Percentiles rank a stretch among this genome's conserved stretches.
Conservation (phyloP, 495 filamentous ascomycete species). For the Lentithecium fluviatile region DNA sequence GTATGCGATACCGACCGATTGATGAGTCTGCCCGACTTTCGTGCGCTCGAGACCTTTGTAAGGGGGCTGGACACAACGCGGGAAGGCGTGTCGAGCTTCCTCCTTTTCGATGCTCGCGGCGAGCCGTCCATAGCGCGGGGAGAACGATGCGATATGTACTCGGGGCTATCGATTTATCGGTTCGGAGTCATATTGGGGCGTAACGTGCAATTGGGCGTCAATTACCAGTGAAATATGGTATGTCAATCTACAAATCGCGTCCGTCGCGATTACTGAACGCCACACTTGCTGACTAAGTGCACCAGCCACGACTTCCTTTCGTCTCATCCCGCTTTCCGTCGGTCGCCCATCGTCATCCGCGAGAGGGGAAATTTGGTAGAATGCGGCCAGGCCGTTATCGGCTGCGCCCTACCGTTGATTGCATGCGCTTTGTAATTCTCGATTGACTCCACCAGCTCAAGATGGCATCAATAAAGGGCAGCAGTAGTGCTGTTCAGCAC, state of each 20-base stretch:
- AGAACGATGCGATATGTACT: background rate
- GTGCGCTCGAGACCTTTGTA: constrained; percentile 6
- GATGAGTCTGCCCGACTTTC: constrained; percentile 9
- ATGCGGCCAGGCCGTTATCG: constrained; percentile 7
- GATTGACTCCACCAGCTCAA: background rate
- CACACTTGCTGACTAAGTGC: constrained; percentile 3
- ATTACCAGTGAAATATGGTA: background rate
- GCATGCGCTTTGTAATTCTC: background rate
- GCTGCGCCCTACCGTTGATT: constrained; percentile 16
- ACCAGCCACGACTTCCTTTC: background rate
- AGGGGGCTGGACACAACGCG: constrained; percentile 20
- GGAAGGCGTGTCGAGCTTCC: constrained; percentile 36
- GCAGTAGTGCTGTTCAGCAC: background rate
- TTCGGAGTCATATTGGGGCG: background rate
- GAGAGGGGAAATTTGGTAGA: background rate
- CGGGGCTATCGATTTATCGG: no score
- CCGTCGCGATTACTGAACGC: background rate
- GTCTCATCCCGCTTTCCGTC: constrained; percentile 4
- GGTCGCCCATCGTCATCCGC: background rate
- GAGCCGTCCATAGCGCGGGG: constrained; percentile 32
- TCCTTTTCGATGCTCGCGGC: constrained; percentile 35
- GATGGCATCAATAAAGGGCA: background rate
- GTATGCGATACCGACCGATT: constrained; percentile 1
- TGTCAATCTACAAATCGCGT: background rate
- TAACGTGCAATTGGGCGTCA: background rate